A percentile compares a stretch with the other conserved stretches of the same genome.
phyloP scores from a whole-genome alignment of 768 basidiomycete genomes.

The Austroboletus eburneus region DNA sequence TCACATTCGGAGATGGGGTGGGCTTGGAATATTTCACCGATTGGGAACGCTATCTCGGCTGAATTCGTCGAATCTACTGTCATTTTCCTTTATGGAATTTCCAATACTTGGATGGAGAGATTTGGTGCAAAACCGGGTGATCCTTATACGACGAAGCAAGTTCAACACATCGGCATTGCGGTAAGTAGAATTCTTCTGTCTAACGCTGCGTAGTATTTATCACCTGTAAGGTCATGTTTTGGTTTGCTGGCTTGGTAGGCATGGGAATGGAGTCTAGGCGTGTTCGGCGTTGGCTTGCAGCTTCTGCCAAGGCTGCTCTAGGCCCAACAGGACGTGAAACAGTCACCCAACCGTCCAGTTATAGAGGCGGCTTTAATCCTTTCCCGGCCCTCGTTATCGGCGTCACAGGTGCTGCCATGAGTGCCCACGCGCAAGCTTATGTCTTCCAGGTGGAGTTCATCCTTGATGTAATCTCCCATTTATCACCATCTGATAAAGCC shows the following conservation, averaged over 20 bases:
- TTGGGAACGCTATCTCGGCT: constrained; percentile 49
- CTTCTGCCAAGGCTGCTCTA: constrained; percentile 43
- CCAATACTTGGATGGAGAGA: constrained; percentile 97
- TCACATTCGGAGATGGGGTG: constrained; percentile 83
- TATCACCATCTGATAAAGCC: constrained; percentile 7
- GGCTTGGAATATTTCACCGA: constrained; percentile 86
- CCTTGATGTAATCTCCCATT: not conserved
- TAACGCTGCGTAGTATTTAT: not conserved
- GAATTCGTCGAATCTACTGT: constrained; percentile 76
- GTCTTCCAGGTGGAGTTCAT: constrained; percentile 65
- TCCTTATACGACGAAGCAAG: constrained; percentile 85
- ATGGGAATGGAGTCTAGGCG: constrained; percentile 83
- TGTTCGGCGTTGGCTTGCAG: constrained; percentile 70
- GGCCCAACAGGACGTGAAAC: constrained; percentile 20
- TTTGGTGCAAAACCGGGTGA: constrained; percentile 79
- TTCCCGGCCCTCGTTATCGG: constrained; percentile 92
- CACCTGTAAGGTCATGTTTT: constrained; percentile 72
- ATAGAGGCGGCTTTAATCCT: constrained; percentile 79
- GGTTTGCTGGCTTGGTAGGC: constrained; percentile 86
- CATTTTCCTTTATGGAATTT: constrained; percentile 84
- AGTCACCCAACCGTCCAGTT: constrained; percentile 66
- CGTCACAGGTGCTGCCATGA: constrained; percentile 92
- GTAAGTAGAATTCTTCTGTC: constrained; percentile 37
- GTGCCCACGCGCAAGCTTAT: constrained; percentile 86
- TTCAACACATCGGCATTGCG: constrained; percentile 94